Conservation (phyloP, 305 asterid genomes). For the Galium porrigens region DNA sequence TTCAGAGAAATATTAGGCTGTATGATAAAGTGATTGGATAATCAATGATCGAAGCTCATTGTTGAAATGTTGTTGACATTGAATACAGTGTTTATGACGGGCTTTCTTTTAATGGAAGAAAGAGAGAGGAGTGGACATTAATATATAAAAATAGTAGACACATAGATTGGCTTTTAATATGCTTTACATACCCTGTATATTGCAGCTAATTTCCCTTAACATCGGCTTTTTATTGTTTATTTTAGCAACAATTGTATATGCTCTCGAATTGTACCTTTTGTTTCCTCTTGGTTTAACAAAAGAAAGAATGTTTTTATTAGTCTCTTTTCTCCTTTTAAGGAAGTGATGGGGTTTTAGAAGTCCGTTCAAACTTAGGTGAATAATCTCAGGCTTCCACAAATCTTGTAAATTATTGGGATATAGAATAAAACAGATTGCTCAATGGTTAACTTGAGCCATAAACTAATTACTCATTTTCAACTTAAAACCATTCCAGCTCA, state of each 20-base stretch:
- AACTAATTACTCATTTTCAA: neutral
- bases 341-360: neutral
- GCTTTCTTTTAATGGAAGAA: neutral
- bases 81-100: neutral
- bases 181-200: neutral
- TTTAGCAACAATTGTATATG: neutral
- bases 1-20: neutral
- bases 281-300: neutral
- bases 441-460: neutral
- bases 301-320: neutral
- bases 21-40: neutral
- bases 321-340: neutral
- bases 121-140: neutral
- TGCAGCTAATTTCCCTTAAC: neutral
- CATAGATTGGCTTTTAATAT: too few species aligned
- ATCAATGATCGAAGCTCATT: neutral
- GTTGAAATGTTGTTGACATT: neutral
- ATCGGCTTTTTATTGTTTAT: neutral
- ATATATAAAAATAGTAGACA: neutral
- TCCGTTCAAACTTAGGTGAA: neutral
- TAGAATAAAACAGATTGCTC: neutral
- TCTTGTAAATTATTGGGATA: neutral
- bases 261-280: neutral
- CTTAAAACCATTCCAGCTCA: neutral
- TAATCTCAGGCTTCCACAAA: neutral